Conservation (phyloP, 768 basidiomycete species). For the Boletus subcaerulescens region DNA sequence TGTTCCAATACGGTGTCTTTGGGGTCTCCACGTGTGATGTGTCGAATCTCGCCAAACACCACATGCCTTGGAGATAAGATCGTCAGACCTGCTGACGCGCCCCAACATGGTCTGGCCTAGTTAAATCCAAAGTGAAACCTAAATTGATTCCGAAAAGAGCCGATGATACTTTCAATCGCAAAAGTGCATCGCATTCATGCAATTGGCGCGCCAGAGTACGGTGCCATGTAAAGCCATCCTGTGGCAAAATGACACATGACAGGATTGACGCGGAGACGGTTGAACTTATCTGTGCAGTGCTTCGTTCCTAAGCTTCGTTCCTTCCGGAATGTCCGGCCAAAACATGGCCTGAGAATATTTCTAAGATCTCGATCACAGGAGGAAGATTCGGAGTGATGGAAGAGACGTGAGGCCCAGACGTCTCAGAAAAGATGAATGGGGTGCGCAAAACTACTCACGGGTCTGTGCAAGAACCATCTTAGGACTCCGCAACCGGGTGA, state of each 20-base stretch:
- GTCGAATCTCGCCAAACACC: conserved; percentile 16
- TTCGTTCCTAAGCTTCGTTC: conserved; percentile 7
- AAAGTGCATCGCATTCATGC: not conserved
- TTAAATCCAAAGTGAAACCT: conserved; percentile 15
- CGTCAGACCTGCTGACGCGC: conserved; percentile 19
- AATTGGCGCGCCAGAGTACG: not conserved
- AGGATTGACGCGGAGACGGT: conserved; percentile 22
- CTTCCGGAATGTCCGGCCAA: conserved; percentile 1
- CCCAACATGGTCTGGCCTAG: conserved; percentile 15
- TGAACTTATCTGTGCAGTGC: conserved; percentile 10
- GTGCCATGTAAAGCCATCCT: conserved; percentile 7
- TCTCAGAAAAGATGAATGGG: not conserved
- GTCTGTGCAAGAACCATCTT: conserved; percentile 3
- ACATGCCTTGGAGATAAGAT: conserved; percentile 14
- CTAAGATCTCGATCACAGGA: conserved; percentile 6
- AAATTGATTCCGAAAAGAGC: conserved; percentile 7
- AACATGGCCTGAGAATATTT: conserved; percentile 9
- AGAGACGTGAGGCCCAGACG: not conserved
- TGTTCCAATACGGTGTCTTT: too few relatives aligned
- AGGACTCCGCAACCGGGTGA: conserved; percentile 19
- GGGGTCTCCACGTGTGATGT: not conserved
- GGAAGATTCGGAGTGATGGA: conserved; percentile 1
- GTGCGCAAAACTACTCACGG: not conserved
- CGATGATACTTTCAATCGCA: conserved; percentile 2
- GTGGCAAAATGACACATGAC: conserved; percentile 16